Base-by-base conservation (phyloP, 345 rosid species). In the Tarenaya hassleriana region DNA sequence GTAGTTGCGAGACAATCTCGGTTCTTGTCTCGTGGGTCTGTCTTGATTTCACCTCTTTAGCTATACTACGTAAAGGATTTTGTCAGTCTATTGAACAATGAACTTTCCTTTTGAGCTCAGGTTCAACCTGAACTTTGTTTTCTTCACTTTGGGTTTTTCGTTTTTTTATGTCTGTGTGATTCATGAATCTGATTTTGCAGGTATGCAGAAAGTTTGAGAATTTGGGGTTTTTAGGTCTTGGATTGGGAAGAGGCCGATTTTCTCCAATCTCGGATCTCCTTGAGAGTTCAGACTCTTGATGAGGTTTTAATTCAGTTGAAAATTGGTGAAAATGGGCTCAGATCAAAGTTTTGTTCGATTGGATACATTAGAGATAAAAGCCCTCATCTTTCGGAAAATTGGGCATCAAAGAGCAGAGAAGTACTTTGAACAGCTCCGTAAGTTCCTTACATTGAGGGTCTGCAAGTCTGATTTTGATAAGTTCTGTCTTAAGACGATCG, bases 381-480 rank as follows among this genome's bases (percentile, higher is more conserved):
- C 70, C 24, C 65, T 33, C 1, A 59, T 66, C 7, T 34, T 2
- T 50, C 39, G 46, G n/a, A 71, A 61, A 75, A 72, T 91, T 41
- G 98, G 98, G 37, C 67, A 73, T 46, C 84, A 74, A 58, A 81
- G 81, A 75, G 92, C 95, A 0, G 76, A 80, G 46, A 80, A 49
- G 46, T 91, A 91, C 78, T 91, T 91, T 56, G 67, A 77, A 47
- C 94, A 73, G 60, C 89, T 91, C 9, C 66, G 70, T 17, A 79
- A 73, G 62, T 69, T 80, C 66, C 76, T 82, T 18, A 47, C 70
- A 66, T 68, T 61, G 46, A 79, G 65, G 62, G 73, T 77, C 41
- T 69, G 69, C 69, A 91, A 91, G 67, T 64, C 60, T 5, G 92
- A 87, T 17, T 87, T 91, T 24, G 95, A 87, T 64, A 67, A 76